Evolutionary conservation across 108 stramenopile species (phyloP), one percentile per base, ranked within the genome.

Genomic region (Cyclotella atomus): DNA sequence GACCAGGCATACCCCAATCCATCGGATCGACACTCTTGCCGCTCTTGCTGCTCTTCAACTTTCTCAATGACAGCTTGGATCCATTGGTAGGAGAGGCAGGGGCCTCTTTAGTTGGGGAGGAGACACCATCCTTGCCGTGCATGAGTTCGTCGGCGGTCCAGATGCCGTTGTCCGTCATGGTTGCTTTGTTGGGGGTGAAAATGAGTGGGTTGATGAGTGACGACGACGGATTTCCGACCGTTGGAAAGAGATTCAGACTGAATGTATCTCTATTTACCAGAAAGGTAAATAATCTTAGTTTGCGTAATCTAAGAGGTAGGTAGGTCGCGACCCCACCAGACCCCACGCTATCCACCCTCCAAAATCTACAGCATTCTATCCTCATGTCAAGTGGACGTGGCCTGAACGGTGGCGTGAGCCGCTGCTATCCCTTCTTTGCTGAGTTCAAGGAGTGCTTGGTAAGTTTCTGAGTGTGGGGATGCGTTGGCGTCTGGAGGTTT

Each of bases 341-440:
- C n/a, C n/a, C n/a, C n/a, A n/a, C n/a, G n/a, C n/a, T n/a, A n/a
- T n/a, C n/a, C n/a, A n/a, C n/a, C n/a, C n/a, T n/a, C n/a, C n/a
- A n/a, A n/a, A n/a, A n/a, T n/a, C n/a, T n/a, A n/a, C n/a, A n/a
- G n/a, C n/a, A n/a, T n/a, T 57, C 29, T 12, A 32, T 57, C 56
- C 29, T 30, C 10, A 94, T 94, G 93, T 84, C 90, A 47, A 89
- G 89, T 54, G 93, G 90, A 77, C 83, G 78, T 38, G 86, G 93
- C 59, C 73, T 94, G 12, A 83, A 74, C 23, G 93, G 93, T 16
- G 79, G 84, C 19, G 71, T 89, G 21, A 84, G 93, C 30, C 82
- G 93, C 23, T 94, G 93, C 85, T 94, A 90, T 73, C 87, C 89
- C 17, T 94, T 91, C 77, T 94, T 77, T 63, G 85, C 89, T 44